These are phyloP conservation scores for Scedosporium aurantiacum DNA, from an alignment of 2,329 filamentous ascomycete genomes.

Conservation along the genomic window DNA sequence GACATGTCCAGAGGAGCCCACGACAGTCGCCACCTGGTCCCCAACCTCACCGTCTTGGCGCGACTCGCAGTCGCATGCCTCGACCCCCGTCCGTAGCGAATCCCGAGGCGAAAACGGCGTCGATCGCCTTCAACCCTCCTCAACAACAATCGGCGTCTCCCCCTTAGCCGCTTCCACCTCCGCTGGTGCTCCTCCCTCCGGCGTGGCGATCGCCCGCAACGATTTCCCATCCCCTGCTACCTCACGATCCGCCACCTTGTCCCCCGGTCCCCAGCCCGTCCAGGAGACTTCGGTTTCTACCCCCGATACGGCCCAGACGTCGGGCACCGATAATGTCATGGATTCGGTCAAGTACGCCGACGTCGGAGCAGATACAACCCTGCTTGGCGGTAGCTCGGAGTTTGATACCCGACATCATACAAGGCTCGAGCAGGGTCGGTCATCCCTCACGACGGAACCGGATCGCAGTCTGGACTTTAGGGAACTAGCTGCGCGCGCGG, in stretches of 20 bases:
- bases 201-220: background rate
- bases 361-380: background rate
- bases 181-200: background rate
- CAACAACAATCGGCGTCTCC: background rate
- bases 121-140: background rate
- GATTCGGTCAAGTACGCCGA: slow-evolving; percentile 10
- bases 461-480: slow-evolving; percentile 16
- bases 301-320: background rate
- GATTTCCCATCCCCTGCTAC: slow-evolving; percentile 12
- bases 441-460: slow-evolving; percentile 12
- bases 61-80: background rate
- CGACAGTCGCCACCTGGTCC: background rate
- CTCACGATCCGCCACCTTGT: slow-evolving; percentile 31
- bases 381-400: slow-evolving; percentile 6
- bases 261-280: slow-evolving; percentile 26
- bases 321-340: slow-evolving; percentile 18
- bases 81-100: background rate
- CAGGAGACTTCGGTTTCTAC: background rate
- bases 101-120: background rate
- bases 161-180: background rate
- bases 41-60: slow-evolving; percentile 1
- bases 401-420: slow-evolving; percentile 9
- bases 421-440: background rate
- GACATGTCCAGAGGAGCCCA: slow-evolving; percentile 5
- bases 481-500: background rate